These are phyloP conservation scores for Vitis labrusca DNA, from an alignment of 164 flowering plant genomes.

Conservation along the genomic window DNA sequence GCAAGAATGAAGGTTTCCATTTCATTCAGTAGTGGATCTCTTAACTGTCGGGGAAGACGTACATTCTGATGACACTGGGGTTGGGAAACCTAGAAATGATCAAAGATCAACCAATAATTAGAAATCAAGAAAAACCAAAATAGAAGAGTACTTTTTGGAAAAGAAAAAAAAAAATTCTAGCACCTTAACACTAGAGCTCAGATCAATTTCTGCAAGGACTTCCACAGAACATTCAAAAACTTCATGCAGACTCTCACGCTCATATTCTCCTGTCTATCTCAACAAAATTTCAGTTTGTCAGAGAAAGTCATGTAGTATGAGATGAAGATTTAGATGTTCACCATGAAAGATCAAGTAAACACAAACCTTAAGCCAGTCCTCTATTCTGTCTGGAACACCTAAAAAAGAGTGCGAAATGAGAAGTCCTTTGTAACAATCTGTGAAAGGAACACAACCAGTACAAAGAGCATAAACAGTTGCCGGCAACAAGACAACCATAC, in stretches of 20 bases:
- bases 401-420: conserved; percentile 13
- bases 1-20: conserved; percentile 55
- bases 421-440: conserved; percentile 20
- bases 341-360: neutral
- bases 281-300: conserved; percentile 11
- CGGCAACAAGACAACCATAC: conserved; percentile 53
- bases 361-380: conserved; percentile 43
- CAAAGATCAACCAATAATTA: conserved; percentile 3
- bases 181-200: conserved; percentile 49
- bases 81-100: conserved; percentile 36
- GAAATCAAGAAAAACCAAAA: conserved; percentile 4
- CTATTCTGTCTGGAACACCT: conserved; percentile 30
- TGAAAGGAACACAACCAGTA: conserved; percentile 51
- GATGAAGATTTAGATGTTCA: neutral
- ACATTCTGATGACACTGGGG: conserved; percentile 31
- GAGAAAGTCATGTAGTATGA: neutral
- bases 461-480: conserved; percentile 76
- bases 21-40: conserved; percentile 61
- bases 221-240: conserved; percentile 74
- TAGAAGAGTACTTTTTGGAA: neutral
- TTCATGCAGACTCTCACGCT: conserved; percentile 30
- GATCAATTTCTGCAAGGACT: conserved; percentile 52
- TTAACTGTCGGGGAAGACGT: conserved; percentile 66
- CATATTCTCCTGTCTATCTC: conserved; percentile 44
- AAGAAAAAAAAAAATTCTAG: neutral